Percentiles rank a stretch among this genome's conserved stretches.
Conservation (phyloP, 345 rosid species). For the Kandelia obovata region DNA sequence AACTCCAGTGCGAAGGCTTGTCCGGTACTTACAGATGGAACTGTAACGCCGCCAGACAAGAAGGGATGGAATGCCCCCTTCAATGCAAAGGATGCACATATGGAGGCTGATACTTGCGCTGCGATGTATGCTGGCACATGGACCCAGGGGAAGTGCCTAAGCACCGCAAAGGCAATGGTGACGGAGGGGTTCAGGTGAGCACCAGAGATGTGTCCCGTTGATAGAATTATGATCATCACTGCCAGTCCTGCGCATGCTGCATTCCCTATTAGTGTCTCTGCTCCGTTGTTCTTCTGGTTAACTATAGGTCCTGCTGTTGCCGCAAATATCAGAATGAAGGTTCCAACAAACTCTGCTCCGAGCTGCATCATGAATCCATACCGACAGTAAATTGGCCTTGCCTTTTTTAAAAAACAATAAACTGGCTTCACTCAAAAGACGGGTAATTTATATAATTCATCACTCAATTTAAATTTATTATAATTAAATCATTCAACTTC, state of each 20-base stretch:
- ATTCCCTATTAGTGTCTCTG: constrained; percentile 78
- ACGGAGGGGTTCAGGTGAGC: constrained; percentile 94
- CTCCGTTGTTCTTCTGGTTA: constrained; percentile 71
- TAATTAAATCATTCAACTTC: no score
- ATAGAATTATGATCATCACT: constrained; percentile 82
- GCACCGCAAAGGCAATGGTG: constrained; percentile 81
- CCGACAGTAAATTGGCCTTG: background rate
- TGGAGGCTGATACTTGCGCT: constrained; percentile 85
- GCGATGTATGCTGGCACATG: constrained; percentile 90
- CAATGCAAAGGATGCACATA: constrained; percentile 90
- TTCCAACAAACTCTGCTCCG: constrained; percentile 97
- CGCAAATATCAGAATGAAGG: constrained; percentile 83
- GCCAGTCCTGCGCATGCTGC: constrained; percentile 93
- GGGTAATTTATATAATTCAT: no score
- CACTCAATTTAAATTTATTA: no score
- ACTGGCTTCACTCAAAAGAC: no score
- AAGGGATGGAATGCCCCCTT: constrained; percentile 80
- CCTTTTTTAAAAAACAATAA: background rate
- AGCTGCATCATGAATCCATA: constrained; percentile 37
- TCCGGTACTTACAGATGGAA: constrained; percentile 67
- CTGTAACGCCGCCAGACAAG: constrained; percentile 95
- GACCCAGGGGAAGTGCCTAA: constrained; percentile 90
- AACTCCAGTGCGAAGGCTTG: constrained; percentile 97
- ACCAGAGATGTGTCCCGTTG: constrained; percentile 95
- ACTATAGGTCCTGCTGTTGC: constrained; percentile 96